Evolutionary conservation across 75 land plant species (phyloP).

Genomic region (Cryptomeria japonica): DNA sequence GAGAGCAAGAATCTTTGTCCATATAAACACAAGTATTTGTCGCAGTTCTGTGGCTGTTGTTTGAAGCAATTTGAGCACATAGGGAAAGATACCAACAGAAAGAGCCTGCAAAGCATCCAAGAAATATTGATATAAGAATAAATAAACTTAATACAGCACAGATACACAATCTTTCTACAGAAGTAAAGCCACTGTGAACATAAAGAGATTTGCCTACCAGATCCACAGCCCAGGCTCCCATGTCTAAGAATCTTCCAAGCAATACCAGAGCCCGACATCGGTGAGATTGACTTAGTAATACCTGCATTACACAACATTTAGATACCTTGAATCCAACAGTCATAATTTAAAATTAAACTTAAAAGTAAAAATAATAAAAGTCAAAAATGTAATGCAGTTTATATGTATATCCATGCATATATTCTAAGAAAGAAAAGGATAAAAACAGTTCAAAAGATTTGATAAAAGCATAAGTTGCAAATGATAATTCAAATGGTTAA

Average conservation of each 20-base stretch:
- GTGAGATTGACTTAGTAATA: slow-evolving; percentile 91
- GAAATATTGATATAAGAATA: background rate
- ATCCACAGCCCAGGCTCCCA: slow-evolving; percentile 99
- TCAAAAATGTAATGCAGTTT: no score
- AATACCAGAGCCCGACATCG: slow-evolving; percentile 88
- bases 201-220: slow-evolving; percentile 42
- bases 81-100: slow-evolving; percentile 97
- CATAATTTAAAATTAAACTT: background rate
- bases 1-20: slow-evolving; percentile 97
- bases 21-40: slow-evolving; percentile 93
- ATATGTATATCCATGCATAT: no score
- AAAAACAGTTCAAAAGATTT: no score
- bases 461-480: no score
- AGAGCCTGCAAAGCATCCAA: slow-evolving; percentile 62
- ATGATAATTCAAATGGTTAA: no score
- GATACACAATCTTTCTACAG: background rate
- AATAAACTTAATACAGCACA: background rate
- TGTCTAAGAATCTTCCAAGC: slow-evolving; percentile 90
- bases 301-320: slow-evolving; percentile 34
- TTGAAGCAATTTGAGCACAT: slow-evolving; percentile 91
- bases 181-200: background rate
- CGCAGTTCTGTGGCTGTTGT: slow-evolving; percentile 87
- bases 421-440: no score
- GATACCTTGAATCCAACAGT: background rate
- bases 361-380: background rate